phyloP scores from a whole-genome alignment of 257 asterid genomes.

The Solanum verrucosum region DNA sequence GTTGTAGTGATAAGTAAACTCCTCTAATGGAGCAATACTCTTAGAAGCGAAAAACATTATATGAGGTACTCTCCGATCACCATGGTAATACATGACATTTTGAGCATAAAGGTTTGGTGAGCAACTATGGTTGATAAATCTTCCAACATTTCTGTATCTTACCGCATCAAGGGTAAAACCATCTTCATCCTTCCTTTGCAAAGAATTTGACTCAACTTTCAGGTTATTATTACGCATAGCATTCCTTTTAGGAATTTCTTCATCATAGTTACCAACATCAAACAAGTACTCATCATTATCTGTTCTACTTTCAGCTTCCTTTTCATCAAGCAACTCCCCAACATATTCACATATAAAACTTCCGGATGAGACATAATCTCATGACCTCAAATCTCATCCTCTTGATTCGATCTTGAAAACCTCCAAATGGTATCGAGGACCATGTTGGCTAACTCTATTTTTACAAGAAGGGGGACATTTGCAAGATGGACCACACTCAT shows the following conservation, averaged over 20 bases:
- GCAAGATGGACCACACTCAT: neutral
- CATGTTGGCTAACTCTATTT: neutral
- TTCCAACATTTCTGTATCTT: constrained; percentile 35
- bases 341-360: too few relatives aligned
- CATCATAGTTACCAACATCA: neutral
- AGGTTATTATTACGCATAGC: neutral
- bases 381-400: neutral
- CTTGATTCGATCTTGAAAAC: neutral
- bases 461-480: neutral
- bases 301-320: neutral
- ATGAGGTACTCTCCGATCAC: constrained; percentile 31
- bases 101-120: constrained; percentile 31
- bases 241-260: neutral
- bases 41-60: constrained; percentile 36
- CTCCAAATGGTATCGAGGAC: neutral
- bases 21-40: constrained; percentile 30
- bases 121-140: constrained; percentile 34
- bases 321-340: too few relatives aligned
- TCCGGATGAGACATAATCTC: neutral
- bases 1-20: neutral
- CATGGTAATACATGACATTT: constrained; percentile 27
- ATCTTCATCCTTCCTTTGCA: neutral
- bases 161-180: constrained; percentile 23
- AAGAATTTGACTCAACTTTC: neutral
- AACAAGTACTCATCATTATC: constrained; percentile 9